phyloP scores from a whole-genome alignment of 768 basidiomycete species.

The Psilocybe tampanensis region DNA sequence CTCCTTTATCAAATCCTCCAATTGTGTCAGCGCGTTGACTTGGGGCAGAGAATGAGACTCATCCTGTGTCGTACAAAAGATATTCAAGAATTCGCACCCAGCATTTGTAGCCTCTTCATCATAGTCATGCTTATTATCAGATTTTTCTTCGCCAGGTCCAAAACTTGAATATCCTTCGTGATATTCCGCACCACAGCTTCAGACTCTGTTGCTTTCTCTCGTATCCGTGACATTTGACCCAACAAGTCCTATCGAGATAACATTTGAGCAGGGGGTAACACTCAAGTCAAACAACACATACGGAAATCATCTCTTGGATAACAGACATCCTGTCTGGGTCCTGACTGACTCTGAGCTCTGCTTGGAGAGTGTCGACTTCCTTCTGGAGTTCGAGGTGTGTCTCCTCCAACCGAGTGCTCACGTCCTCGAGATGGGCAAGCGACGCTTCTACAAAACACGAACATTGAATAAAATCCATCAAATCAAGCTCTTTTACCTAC shows the following conservation, averaged over 20 bases:
- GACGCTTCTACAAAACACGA: slow-evolving; percentile 61
- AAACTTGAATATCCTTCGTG: slow-evolving; percentile 93
- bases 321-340: slow-evolving; percentile 87
- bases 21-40: slow-evolving; percentile 84
- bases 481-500: slow-evolving; percentile 38
- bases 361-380: slow-evolving; percentile 71
- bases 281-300: slow-evolving; percentile 35
- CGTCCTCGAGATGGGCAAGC: slow-evolving; percentile 67
- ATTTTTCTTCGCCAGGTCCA: slow-evolving; percentile 94
- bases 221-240: slow-evolving; percentile 93
- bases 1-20: slow-evolving; percentile 78
- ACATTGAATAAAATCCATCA: neutral
- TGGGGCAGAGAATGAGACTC: neutral
- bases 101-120: slow-evolving; percentile 89
- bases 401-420: slow-evolving; percentile 68
- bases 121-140: slow-evolving; percentile 88
- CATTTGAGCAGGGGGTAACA: neutral
- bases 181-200: slow-evolving; percentile 95
- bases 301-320: slow-evolving; percentile 96
- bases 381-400: slow-evolving; percentile 69
- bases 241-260: slow-evolving; percentile 71
- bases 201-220: slow-evolving; percentile 96
- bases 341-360: slow-evolving; percentile 73
- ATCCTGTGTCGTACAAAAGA: neutral
- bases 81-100: slow-evolving; percentile 59